A percentile compares a stretch with the other conserved stretches of the same genome.
These are phyloP conservation scores for Aspergillus japonicus DNA, from an alignment of 2,329 filamentous ascomycete species.

Conservation along the genomic window DNA sequence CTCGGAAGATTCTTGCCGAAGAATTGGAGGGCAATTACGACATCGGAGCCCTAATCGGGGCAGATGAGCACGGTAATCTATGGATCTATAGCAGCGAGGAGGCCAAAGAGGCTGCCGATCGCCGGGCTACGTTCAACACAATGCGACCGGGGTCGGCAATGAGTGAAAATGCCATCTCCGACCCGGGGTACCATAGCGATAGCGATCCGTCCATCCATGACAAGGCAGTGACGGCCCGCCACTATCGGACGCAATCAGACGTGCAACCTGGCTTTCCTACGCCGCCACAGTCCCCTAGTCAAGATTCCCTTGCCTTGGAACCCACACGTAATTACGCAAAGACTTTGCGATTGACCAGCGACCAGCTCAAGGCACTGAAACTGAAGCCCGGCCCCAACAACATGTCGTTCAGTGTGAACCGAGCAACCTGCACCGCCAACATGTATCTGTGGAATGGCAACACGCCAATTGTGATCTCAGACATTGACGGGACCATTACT, in stretches of 20 bases:
- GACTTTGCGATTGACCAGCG: slow-evolving; percentile 89
- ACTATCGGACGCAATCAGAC: slow-evolving; percentile 61
- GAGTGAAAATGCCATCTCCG: slow-evolving; percentile 78
- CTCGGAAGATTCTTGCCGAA: slow-evolving; percentile 86
- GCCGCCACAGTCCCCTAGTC: slow-evolving; percentile 54
- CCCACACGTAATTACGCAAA: slow-evolving; percentile 90
- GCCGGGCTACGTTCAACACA: slow-evolving; percentile 54
- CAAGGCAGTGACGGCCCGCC: slow-evolving; percentile 54
- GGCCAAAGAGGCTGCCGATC: slow-evolving; percentile 83
- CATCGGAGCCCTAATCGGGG: slow-evolving; percentile 90
- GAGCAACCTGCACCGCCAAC: slow-evolving; percentile 83
- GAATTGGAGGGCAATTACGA: slow-evolving; percentile 95
- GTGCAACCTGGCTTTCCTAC: slow-evolving; percentile 67
- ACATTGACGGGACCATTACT: slow-evolving; percentile 98
- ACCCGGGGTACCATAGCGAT: slow-evolving; percentile 94
- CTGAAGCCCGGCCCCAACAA: slow-evolving; percentile 83
- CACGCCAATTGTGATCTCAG: slow-evolving; percentile 92
- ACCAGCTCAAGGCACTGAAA: slow-evolving; percentile 83
- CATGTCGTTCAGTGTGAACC: slow-evolving; percentile 95
- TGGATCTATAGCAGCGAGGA: slow-evolving; percentile 99
- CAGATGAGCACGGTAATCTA: slow-evolving; percentile 93
- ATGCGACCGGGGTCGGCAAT: slow-evolving; percentile 53
- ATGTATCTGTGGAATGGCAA: slow-evolving; percentile 95
- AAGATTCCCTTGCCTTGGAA: slow-evolving; percentile 56
- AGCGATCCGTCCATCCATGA: slow-evolving; percentile 67